Conservation (phyloP, 106 monocot species). For the Vanilla planifolia region DNA sequence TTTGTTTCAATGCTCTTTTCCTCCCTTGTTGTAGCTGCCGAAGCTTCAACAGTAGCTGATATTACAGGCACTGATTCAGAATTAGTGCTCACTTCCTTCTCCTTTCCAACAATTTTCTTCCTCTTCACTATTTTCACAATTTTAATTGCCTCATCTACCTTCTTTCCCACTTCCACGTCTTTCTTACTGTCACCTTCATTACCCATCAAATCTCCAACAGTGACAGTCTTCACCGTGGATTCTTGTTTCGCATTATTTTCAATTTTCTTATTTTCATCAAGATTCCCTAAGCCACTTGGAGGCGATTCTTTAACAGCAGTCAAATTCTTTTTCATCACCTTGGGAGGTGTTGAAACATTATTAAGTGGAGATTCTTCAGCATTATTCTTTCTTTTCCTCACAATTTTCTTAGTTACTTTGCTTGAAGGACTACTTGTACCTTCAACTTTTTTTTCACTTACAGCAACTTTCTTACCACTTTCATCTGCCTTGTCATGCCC, state of each 20-base stretch:
- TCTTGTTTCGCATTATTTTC: not conserved
- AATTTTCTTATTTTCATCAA: not conserved
- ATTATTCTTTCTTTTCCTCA: constrained; percentile 11
- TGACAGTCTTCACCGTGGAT: not conserved
- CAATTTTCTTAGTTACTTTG: constrained; percentile 4
- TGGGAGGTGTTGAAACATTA: constrained; percentile 3
- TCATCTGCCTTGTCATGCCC: constrained; percentile 3
- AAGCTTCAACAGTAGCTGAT: not conserved
- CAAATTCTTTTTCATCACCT: not conserved
- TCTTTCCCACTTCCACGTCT: not conserved
- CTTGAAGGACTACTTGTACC: not conserved
- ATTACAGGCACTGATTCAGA: not conserved
- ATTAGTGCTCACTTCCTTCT: not conserved
- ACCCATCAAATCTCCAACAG: not conserved
- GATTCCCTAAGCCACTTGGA: too few species aligned
- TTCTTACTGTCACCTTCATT: not conserved
- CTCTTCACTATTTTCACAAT: not conserved
- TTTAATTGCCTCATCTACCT: not conserved
- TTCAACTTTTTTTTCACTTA: constrained; percentile 3
- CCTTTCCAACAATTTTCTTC: constrained; percentile 4
- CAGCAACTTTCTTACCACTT: not conserved
- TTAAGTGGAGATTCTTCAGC: not conserved
- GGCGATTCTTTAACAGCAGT: not conserved
- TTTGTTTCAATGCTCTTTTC: not conserved
- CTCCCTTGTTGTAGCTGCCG: not conserved